Evolutionary conservation across 331 rosid species (phyloP).

Genomic region (Acacia pycnantha): DNA sequence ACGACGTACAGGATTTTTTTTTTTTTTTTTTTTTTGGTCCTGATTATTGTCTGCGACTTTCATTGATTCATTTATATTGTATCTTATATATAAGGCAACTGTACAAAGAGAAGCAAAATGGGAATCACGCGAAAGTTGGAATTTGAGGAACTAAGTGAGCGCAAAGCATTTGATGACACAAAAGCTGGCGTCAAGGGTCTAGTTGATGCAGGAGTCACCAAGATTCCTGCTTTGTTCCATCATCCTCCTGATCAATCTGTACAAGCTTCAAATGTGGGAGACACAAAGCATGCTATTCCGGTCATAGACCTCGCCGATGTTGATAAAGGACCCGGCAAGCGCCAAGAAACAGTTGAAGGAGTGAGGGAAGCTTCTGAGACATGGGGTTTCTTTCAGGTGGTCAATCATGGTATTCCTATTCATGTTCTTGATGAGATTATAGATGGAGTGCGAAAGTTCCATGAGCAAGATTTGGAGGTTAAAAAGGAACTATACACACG

Average conservation of each 20-base stretch:
- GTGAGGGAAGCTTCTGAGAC: constrained; percentile 48
- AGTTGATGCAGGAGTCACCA: constrained; percentile 47
- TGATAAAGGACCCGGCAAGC: too few relatives aligned
- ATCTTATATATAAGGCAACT: background rate
- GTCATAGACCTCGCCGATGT: constrained; percentile 42
- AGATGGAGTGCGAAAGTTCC: constrained; percentile 38
- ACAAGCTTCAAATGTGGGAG: background rate
- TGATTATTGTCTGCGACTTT: background rate
- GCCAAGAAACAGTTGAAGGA: constrained; percentile 35
- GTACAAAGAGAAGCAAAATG: constrained; percentile 10
- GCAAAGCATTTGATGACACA: constrained; percentile 64
- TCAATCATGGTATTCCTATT: constrained; percentile 51
- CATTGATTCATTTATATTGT: background rate
- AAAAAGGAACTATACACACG: constrained; percentile 48
- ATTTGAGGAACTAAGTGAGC: constrained; percentile 38
- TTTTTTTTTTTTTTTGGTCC: background rate
- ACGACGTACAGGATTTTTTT: too few relatives aligned
- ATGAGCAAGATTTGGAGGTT: constrained; percentile 48
- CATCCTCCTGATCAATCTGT: constrained; percentile 24
- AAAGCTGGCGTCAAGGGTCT: constrained; percentile 72
- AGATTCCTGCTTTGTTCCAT: constrained; percentile 49
- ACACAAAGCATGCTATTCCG: constrained; percentile 33
- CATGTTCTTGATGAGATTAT: constrained; percentile 41
- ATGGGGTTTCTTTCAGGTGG: constrained; percentile 64
- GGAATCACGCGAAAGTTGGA: constrained; percentile 1